phyloP scores from a whole-genome alignment of 129 eudicot species.

The Artemisia annua region DNA sequence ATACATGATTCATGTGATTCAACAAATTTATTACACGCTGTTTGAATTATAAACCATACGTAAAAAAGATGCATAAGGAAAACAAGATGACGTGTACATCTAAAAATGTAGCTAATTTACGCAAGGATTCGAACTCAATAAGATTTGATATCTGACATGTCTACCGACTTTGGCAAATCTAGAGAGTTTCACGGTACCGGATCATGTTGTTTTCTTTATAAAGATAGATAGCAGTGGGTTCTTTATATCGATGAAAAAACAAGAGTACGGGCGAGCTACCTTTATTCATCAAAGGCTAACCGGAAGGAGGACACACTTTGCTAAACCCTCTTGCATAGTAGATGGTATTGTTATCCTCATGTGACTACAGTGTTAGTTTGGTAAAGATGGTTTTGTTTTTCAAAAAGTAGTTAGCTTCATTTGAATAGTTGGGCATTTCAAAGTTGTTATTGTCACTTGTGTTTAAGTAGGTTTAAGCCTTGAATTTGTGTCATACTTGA shows the following conservation, averaged over 20 bases:
- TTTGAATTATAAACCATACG: too few relatives aligned
- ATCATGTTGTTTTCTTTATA: neutral
- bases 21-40: too few relatives aligned
- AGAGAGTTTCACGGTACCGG: neutral
- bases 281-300: neutral
- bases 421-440: constrained; percentile 25
- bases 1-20: too few relatives aligned
- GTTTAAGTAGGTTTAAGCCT: constrained; percentile 27
- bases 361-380: constrained; percentile 15
- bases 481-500: constrained; percentile 33
- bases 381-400: constrained; percentile 24
- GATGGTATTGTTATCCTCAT: neutral
- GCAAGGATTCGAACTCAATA: neutral
- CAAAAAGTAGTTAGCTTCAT: constrained; percentile 31
- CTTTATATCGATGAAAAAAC: neutral
- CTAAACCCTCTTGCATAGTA: neutral
- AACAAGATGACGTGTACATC: too few relatives aligned
- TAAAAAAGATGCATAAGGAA: too few relatives aligned
- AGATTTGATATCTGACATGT: neutral
- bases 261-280: neutral
- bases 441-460: constrained; percentile 6
- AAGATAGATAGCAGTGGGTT: neutral
- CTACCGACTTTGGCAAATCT: neutral
- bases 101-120: neutral
- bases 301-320: neutral